These are phyloP conservation scores for Pyrrhoderma noxium DNA, from an alignment of 1,284 basidiomycete genomes.

Conservation along the genomic window DNA sequence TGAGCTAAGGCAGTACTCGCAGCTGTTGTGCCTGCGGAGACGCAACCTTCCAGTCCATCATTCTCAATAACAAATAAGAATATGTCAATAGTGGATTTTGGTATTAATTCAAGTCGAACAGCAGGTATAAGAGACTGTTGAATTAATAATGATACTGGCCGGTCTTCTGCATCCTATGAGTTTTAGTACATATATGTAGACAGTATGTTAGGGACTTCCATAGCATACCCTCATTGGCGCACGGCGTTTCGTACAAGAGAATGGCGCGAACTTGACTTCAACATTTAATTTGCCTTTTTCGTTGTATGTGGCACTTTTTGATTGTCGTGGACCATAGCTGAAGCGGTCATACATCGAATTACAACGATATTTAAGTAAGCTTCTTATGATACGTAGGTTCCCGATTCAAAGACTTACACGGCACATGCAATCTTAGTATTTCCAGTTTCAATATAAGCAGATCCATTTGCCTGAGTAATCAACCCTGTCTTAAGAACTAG, in stretches of 20 bases:
- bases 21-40: constrained; percentile 80
- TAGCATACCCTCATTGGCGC: constrained; percentile 80
- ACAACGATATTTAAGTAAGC: constrained; percentile 16
- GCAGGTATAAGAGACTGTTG: constrained; percentile 84
- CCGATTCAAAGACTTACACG: constrained; percentile 49
- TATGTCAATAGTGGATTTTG: constrained; percentile 91
- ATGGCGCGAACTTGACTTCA: constrained; percentile 95
- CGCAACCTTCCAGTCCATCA: constrained; percentile 78
- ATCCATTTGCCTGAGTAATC: constrained; percentile 90
- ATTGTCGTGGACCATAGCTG: constrained; percentile 91
- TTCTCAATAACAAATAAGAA: constrained; percentile 89
- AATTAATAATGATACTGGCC: constrained; percentile 74
- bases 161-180: constrained; percentile 85
- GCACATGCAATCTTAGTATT: constrained; percentile 91
- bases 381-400: not conserved
- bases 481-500: constrained; percentile 87
- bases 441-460: constrained; percentile 89
- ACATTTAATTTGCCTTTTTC: constrained; percentile 88
- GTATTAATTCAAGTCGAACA: constrained; percentile 82
- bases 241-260: constrained; percentile 70
- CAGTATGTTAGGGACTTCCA: constrained; percentile 7
- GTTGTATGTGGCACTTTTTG: constrained; percentile 70
- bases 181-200: not conserved
- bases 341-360: too few relatives aligned
- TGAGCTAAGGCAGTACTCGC: constrained; percentile 87